Evolutionary conservation across 176 grass and related monocot species (phyloP).

Genomic region (Oryza meridionalis): DNA sequence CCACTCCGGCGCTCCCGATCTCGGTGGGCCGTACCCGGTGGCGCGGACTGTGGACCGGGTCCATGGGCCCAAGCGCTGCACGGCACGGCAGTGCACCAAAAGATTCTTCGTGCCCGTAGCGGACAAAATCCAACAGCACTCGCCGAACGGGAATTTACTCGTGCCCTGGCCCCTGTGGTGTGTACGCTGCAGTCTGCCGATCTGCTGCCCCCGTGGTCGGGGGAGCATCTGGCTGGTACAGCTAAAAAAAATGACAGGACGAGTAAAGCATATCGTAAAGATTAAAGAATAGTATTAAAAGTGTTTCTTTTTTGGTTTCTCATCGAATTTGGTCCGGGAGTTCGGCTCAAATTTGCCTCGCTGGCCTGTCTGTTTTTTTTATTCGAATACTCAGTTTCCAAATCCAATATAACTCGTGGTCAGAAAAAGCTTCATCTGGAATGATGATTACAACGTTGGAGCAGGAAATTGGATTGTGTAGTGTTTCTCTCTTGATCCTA

Average conservation of each 20-base stretch:
- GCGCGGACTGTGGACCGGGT: background rate
- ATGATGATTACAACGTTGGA: conserved; percentile 25
- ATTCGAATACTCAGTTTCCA: conserved; percentile 2
- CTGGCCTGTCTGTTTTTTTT: conserved; percentile 23
- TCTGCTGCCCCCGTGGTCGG: background rate
- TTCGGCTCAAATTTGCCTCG: conserved; percentile 36
- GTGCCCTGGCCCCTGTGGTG: background rate
- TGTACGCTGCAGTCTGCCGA: too few relatives aligned
- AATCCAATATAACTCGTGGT: background rate
- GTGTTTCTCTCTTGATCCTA: conserved; percentile 56
- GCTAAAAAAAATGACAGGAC: conserved; percentile 17
- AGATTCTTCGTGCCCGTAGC: conserved; percentile 43
- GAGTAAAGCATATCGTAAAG: background rate
- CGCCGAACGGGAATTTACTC: conserved; percentile 28
- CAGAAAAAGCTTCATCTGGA: conserved; percentile 34
- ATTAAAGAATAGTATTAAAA: background rate
- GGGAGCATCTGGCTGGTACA: background rate
- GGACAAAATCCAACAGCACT: conserved; percentile 27
- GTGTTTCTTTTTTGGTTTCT: background rate
- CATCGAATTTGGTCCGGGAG: conserved; percentile 37
- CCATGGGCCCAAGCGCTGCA: background rate
- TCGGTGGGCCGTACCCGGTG: conserved; percentile 3
- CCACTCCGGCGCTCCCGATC: conserved; percentile 5
- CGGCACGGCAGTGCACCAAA: conserved; percentile 9
- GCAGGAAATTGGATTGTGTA: conserved; percentile 34